phyloP scores from a whole-genome alignment of 345 rosid species.

The Dipteronia dyeriana region DNA sequence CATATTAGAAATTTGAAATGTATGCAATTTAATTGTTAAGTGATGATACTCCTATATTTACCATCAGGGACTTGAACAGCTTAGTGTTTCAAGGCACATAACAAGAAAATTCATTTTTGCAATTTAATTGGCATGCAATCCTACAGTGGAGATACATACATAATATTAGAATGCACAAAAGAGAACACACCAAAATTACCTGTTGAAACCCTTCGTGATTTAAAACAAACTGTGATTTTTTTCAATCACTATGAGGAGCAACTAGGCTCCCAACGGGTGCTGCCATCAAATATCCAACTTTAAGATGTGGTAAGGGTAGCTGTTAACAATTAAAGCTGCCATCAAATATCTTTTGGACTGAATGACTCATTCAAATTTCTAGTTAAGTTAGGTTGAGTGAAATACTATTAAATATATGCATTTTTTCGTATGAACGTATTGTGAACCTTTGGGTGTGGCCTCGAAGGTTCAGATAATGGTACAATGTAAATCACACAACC shows the following conservation, averaged over 20 bases:
- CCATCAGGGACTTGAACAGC: not conserved
- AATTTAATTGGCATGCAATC: not conserved
- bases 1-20: not conserved
- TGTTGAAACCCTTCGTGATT: conserved; percentile 87
- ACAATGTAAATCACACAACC: not conserved
- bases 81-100: not conserved
- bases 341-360: not conserved
- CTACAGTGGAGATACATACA: not conserved
- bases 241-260: conserved; percentile 97
- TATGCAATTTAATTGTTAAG: not conserved
- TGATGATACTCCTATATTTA: not conserved
- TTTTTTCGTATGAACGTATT: not conserved
- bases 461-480: not conserved
- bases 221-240: conserved; percentile 67
- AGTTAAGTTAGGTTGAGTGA: not conserved
- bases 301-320: conserved; percentile 88
- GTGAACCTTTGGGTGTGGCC: not conserved
- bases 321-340: conserved; percentile 41
- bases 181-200: conserved; percentile 39
- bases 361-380: conserved; percentile 6
- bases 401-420: not conserved
- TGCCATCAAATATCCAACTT: conserved; percentile 79
- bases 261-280: conserved; percentile 71
- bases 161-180: not conserved
- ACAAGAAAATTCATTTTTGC: not conserved